These are phyloP conservation scores for Bolboschoenus planiculmis DNA, from an alignment of 176 grass and related monocot genomes.

Conservation along the genomic window DNA sequence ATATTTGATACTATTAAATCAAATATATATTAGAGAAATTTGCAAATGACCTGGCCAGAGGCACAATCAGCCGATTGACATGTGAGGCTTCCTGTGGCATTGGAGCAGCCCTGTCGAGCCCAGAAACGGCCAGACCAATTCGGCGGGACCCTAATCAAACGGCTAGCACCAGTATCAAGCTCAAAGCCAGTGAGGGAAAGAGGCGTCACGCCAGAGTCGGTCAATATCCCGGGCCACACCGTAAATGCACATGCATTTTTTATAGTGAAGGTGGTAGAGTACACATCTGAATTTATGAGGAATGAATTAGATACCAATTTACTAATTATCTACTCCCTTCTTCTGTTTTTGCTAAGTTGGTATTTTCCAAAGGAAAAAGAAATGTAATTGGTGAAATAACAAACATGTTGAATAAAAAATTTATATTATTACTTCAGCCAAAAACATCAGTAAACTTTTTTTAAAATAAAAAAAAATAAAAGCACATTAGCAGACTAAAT, in stretches of 20 bases:
- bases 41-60: constrained; percentile 24
- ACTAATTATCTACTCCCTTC: neutral
- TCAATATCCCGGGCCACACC: constrained; percentile 52
- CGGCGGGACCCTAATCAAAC: constrained; percentile 22
- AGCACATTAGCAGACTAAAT: neutral
- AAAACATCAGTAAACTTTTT: neutral
- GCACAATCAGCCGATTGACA: constrained; percentile 57
- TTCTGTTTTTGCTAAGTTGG: neutral
- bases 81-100: constrained; percentile 25
- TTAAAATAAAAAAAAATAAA: neutral
- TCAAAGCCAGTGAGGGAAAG: constrained; percentile 46
- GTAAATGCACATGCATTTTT: constrained; percentile 41
- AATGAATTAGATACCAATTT: neutral
- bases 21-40: neutral
- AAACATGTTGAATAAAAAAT: neutral
- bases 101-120: constrained; percentile 42
- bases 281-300: neutral
- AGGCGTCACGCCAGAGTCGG: constrained; percentile 27
- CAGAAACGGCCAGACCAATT: constrained; percentile 64
- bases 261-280: constrained; percentile 41
- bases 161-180: constrained; percentile 30
- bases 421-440: no score
- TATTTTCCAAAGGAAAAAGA: neutral
- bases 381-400: neutral
- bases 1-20: neutral